Evolutionary conservation across 352 stramenopile genomes (phyloP).

Genomic region (Pythium myriotylum): DNA sequence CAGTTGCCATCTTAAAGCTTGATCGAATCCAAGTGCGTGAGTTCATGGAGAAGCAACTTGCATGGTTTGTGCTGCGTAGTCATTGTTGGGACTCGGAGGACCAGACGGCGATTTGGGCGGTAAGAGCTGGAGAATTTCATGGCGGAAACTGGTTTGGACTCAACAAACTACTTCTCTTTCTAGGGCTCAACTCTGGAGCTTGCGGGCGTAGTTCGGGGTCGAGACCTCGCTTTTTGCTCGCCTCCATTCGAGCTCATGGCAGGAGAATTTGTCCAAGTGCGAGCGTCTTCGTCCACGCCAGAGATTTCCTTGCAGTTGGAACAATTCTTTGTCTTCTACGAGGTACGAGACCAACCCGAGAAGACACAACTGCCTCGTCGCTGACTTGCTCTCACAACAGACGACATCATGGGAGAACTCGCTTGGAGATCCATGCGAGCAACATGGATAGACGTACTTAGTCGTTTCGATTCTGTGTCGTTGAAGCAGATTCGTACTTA

Average conservation of each 20-base stretch:
- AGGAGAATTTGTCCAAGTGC: constrained; percentile 11
- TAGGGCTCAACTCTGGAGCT: constrained; percentile 13
- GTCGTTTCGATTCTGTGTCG: neutral
- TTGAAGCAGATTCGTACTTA: neutral
- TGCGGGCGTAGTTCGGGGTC: neutral
- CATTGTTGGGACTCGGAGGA: constrained; percentile 12
- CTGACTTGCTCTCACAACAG: neutral
- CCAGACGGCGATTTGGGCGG: neutral
- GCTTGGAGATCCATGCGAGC: too few relatives aligned
- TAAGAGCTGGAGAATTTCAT: neutral
- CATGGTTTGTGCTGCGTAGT: constrained; percentile 8
- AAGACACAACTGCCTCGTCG: too few relatives aligned
- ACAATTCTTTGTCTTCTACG: constrained; percentile 15
- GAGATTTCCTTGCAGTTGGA: constrained; percentile 7
- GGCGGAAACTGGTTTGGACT: neutral
- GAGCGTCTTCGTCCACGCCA: neutral
- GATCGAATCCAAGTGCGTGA: neutral
- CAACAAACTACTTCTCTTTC: neutral
- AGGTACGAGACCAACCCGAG: neutral
- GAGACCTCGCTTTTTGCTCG: constrained; percentile 9
- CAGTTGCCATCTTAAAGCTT: neutral
- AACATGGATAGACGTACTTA: constrained; percentile 3
- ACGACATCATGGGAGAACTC: neutral
- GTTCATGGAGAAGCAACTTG: neutral
- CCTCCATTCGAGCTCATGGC: constrained; percentile 12